These are phyloP conservation scores for Lotmaria passim DNA, from an alignment of 208 protist species.

Conservation along the genomic window DNA sequence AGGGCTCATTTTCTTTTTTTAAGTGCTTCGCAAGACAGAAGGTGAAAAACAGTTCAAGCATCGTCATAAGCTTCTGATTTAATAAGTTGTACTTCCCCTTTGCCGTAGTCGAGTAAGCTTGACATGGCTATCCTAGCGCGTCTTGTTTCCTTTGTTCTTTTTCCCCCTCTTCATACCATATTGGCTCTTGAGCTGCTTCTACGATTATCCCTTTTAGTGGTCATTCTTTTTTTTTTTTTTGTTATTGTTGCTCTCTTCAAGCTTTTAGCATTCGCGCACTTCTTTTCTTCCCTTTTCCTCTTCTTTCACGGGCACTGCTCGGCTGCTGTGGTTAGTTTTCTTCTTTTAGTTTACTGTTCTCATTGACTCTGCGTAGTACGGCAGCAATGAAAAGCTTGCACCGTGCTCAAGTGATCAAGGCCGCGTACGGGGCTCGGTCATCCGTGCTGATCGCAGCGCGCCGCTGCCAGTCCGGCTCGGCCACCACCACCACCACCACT, in stretches of 20 bases:
- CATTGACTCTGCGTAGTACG: not conserved
- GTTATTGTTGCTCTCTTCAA: not conserved
- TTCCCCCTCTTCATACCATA: no score
- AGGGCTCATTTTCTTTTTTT: no score
- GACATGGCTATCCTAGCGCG: no score
- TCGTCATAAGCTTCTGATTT: no score
- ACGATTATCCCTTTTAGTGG: not conserved
- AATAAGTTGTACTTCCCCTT: no score
- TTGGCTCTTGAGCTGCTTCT: no score
- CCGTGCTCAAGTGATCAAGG: not conserved
- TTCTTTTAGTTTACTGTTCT: not conserved
- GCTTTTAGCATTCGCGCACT: not conserved
- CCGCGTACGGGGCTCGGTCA: not conserved
- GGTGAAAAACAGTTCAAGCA: no score
- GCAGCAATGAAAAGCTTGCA: slow-evolving; percentile 3
- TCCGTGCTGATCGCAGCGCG: slow-evolving; percentile 3
- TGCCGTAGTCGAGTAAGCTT: no score
- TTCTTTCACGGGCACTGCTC: slow-evolving; percentile 3
- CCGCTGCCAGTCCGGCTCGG: slow-evolving; percentile 5
- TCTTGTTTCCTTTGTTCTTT: no score
- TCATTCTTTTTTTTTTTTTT: slow-evolving; percentile 14
- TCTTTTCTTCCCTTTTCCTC: slow-evolving; percentile 2
- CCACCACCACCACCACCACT: not conserved
- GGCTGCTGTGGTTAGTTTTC: not conserved
- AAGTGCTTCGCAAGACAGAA: no score